Base-by-base conservation (phyloP, 495 filamentous ascomycete species). In the Trichoderma orchidacearum region DNA sequence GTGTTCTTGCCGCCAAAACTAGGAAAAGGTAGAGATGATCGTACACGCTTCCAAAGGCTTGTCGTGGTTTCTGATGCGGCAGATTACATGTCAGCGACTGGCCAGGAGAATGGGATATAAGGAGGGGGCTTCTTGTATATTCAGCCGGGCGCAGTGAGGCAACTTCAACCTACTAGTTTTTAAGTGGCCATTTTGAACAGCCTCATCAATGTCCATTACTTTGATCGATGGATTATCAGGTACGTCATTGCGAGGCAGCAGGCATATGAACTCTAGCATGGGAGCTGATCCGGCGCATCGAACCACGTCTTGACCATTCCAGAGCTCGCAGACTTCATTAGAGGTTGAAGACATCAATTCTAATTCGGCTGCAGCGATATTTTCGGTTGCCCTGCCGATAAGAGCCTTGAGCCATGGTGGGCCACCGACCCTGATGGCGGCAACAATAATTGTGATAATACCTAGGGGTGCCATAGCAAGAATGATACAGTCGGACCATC, bases 391-490 rank as follows among this genome's bases (percentile, higher is more conserved):
- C 11, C 72, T 55, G 8, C 79, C 80, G 41, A 83, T 68, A 25
- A 84, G 69, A 12, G 77, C 72, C 36, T 67, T 72, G 4, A 82
- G 69, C 58, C 74, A 80, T 7, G 69, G 64, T 18, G 67, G 71
- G 3, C 79, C 80, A 36, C 77, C 73, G 2, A 82, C 73, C 1
- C 80, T 65, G 28, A 84, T 77, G 12, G 75, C 72, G 1, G 68
- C 71, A 5, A 81, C 76, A 0, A 81, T 70, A 2, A 73, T 72
- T 0, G 80, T 82, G 34, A 82, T 63, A 17, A 82, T 74, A 6
- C 80, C 80, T 5, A 81, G 65, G 2, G 80, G 79, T 0, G 70
- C 73, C 38, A 81, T 69, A 0, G 79, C 74, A 38, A 82, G 76
- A 7, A 82, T 78, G 13, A 82, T 58, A 56, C 77, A 73, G 51